Evolutionary conservation across 768 basidiomycete species (phyloP).

Genomic region (Austroboletus eburneus): DNA sequence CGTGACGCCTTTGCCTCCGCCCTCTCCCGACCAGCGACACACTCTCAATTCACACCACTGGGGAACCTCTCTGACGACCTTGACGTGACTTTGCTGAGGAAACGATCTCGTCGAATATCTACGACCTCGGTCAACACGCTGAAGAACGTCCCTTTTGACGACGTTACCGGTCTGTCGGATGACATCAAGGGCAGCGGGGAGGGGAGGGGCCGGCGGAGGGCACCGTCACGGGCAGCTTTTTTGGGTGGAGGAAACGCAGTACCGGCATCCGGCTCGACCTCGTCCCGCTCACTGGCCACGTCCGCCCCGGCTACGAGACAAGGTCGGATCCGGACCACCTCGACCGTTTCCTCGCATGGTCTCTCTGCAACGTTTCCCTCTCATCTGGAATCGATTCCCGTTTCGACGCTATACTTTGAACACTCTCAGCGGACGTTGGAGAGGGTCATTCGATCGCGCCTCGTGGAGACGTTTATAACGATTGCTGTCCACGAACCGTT

Average conservation of each 20-base stretch:
- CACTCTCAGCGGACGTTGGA: conserved; percentile 68
- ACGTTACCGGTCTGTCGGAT: conserved; percentile 28
- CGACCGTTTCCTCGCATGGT: conserved; percentile 43
- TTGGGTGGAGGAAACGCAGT: conserved; percentile 19
- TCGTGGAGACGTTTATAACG: conserved; percentile 75
- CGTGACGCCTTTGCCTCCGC: conserved; percentile 73
- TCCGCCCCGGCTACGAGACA: conserved; percentile 34
- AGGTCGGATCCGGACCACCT: conserved; percentile 46
- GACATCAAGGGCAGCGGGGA: conserved; percentile 27
- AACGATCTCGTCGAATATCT: conserved; percentile 59
- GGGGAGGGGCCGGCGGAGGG: conserved; percentile 38
- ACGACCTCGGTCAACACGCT: conserved; percentile 50
- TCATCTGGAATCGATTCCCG: conserved; percentile 10
- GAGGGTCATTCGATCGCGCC: conserved; percentile 63
- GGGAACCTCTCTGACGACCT: conserved; percentile 68
- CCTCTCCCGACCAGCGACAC: conserved; percentile 60
- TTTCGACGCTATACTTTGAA: conserved; percentile 42
- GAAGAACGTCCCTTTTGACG: conserved; percentile 45
- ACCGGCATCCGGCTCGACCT: conserved; percentile 2
- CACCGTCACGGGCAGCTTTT: conserved; percentile 46
- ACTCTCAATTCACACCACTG: conserved; percentile 52
- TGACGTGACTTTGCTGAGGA: conserved; percentile 55
- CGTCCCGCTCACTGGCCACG: conserved; percentile 17
- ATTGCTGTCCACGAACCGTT: conserved; percentile 40
- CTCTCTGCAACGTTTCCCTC: conserved; percentile 11